These are phyloP conservation scores for Ceratobasidium theobromae DNA, from an alignment of 1,284 basidiomycete genomes.

Conservation along the genomic window DNA sequence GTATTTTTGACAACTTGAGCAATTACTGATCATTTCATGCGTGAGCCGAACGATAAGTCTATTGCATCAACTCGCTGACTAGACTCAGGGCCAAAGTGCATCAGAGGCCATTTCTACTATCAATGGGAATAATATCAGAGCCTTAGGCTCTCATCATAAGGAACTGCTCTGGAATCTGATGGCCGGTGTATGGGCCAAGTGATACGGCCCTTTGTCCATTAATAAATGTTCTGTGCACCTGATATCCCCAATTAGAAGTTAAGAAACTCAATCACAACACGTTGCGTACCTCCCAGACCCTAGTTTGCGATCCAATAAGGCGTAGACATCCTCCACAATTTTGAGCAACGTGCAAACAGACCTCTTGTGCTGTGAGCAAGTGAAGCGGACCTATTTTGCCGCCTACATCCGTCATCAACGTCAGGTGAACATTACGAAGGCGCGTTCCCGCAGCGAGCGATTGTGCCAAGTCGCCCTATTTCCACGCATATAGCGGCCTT, in stretches of 20 bases:
- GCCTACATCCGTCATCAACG: slow-evolving; percentile 11
- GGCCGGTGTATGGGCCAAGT: slow-evolving; percentile 8
- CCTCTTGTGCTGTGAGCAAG: background rate
- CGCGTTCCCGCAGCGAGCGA: slow-evolving; percentile 3
- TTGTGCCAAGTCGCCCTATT: slow-evolving; percentile 5
- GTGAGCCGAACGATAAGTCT: no score
- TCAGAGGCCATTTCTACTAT: background rate
- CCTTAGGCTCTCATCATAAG: slow-evolving; percentile 17
- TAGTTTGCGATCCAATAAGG: slow-evolving; percentile 15
- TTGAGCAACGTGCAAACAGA: slow-evolving; percentile 16
- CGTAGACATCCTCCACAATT: background rate
- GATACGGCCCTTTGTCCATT: background rate
- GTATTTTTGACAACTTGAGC: no score
- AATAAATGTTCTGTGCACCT: background rate
- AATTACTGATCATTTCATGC: no score
- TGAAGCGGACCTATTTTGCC: background rate
- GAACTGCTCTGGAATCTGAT: slow-evolving; percentile 26
- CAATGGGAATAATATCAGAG: background rate
- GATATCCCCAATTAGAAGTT: background rate
- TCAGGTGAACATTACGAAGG: slow-evolving; percentile 11
- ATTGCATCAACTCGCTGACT: no score
- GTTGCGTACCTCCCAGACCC: slow-evolving; percentile 7
- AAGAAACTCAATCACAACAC: background rate
- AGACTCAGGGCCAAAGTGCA: no score
- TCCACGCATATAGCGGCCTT: background rate